These are phyloP conservation scores for Microsporum ferrugineum DNA, from an alignment of 2,329 filamentous ascomycete species.

Conservation along the genomic window DNA sequence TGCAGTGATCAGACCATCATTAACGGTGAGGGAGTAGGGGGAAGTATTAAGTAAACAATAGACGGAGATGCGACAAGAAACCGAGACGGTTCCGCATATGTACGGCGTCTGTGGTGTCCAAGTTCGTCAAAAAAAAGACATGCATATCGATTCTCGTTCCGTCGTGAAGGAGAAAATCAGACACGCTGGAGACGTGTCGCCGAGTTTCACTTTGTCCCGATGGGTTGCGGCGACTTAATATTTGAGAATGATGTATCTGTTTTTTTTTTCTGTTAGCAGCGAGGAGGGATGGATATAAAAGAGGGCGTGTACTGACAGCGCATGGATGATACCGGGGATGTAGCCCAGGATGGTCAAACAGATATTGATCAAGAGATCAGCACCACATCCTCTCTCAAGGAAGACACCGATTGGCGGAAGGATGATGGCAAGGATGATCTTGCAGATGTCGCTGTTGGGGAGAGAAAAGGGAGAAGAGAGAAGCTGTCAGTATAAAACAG, in stretches of 20 bases:
- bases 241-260: slow-evolving; percentile 15
- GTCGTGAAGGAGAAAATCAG: not conserved
- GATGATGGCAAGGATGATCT: slow-evolving; percentile 79
- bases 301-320: slow-evolving; percentile 50
- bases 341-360: slow-evolving; percentile 67
- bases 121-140: not conserved
- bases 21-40: not conserved
- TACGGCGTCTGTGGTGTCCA: not conserved
- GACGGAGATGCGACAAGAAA: not conserved
- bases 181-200: not conserved
- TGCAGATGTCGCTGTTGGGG: slow-evolving; percentile 55
- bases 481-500: not conserved
- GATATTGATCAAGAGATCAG: slow-evolving; percentile 86
- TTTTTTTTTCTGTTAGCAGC: not conserved
- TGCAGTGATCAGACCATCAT: not conserved
- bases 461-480: not conserved
- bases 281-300: not conserved
- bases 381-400: slow-evolving; percentile 81
- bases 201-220: not conserved
- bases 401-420: slow-evolving; percentile 86
- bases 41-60: not conserved
- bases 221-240: slow-evolving; percentile 10
- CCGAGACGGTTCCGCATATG: too few relatives aligned
- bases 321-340: slow-evolving; percentile 81
- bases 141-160: not conserved